A percentile compares a stretch with the other conserved stretches of the same genome.
phyloP scores from a whole-genome alignment of 2,329 filamentous ascomycete genomes.

The Hirsutella minnesotensis region DNA sequence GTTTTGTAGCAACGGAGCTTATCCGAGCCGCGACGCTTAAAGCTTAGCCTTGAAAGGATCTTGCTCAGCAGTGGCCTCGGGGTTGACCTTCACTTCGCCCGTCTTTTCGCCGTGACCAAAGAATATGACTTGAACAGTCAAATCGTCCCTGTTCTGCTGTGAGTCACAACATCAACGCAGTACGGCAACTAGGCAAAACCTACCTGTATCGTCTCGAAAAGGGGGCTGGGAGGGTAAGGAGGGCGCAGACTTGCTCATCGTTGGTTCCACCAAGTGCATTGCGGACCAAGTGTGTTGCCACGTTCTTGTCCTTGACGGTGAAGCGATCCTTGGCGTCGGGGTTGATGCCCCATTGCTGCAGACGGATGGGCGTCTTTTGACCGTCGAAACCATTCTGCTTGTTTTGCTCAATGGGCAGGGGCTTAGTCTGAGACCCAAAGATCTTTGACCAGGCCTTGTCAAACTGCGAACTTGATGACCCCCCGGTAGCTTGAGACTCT shows the following conservation, averaged over 20 bases:
- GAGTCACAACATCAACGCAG: too few species aligned
- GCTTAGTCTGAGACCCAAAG: slow-evolving; percentile 36
- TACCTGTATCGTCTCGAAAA: slow-evolving; percentile 86
- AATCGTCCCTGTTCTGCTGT: slow-evolving; percentile 55
- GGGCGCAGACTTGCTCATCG: slow-evolving; percentile 81
- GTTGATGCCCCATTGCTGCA: slow-evolving; percentile 82
- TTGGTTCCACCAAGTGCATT: slow-evolving; percentile 93
- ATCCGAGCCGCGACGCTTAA: slow-evolving; percentile 10
- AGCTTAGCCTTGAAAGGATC: slow-evolving; percentile 25
- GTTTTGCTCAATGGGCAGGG: slow-evolving; percentile 66
- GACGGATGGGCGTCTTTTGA: slow-evolving; percentile 76
- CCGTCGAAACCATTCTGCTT: slow-evolving; percentile 43
- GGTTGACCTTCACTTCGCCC: slow-evolving; percentile 71
- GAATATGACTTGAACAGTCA: slow-evolving; percentile 97
- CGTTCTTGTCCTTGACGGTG: slow-evolving; percentile 89
- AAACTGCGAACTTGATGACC: slow-evolving; percentile 49
- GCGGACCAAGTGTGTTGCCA: slow-evolving; percentile 85
- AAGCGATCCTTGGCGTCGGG: slow-evolving; percentile 69
- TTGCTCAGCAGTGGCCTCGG: slow-evolving; percentile 62
- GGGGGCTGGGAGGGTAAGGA: slow-evolving; percentile 82
- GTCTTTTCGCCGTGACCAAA: slow-evolving; percentile 73
- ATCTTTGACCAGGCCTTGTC: slow-evolving; percentile 56
- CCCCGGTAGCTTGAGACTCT: slow-evolving; percentile 53
- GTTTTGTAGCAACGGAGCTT: neutral
- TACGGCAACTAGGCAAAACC: slow-evolving; percentile 5